Evolutionary conservation across 768 basidiomycete genomes (phyloP), one percentile per base, ranked within the genome.

Genomic region (Mycena galericulata): DNA sequence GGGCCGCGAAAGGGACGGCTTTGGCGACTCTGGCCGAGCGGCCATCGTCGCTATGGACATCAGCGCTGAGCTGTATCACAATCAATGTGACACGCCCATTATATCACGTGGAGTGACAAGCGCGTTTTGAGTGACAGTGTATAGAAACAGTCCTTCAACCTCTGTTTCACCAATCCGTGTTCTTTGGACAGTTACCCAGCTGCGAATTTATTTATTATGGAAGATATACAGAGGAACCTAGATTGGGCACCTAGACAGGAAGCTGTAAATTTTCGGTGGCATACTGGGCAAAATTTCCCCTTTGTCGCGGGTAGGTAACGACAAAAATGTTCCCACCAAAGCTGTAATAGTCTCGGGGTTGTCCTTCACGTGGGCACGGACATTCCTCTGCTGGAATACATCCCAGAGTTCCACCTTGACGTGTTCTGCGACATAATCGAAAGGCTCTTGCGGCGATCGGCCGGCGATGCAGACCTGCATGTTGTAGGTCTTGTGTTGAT

Each of bases 41-140:
- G 65, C 53, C 64, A 70, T 70, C 47, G 66, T 64, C 58, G 69
- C 38, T 24, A n/a, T n/a, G 45, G 55, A 41, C 64, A 65, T 65
- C 63, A 40, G 32, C 20, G 26, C 9, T 22, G 17, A 34, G 5
- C 3, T 8, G 20, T 18, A 56, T n/a, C 18, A 34, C 62, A 30
- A 54, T 54, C 40, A 34, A 11, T 51, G 67, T 68, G 67, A 63
- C n/a, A n/a, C n/a, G n/a, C n/a, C n/a, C n/a, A n/a, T n/a, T n/a
- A 18, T 20, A 27, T 51, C 65, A 62, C 50, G 61, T 7, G 40
- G 18, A 3, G 61, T 68, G 67, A 68, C 67, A 1, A 17, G 51
- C 67, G 67, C 61, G 62, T 46, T 32, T n/a, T n/a, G n/a, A n/a
- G n/a, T n/a, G n/a, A n/a, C n/a, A n/a, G n/a, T n/a, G n/a, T n/a